Conservation (phyloP, 2,329 filamentous ascomycete genomes). For the Alternaria ventricosa region DNA sequence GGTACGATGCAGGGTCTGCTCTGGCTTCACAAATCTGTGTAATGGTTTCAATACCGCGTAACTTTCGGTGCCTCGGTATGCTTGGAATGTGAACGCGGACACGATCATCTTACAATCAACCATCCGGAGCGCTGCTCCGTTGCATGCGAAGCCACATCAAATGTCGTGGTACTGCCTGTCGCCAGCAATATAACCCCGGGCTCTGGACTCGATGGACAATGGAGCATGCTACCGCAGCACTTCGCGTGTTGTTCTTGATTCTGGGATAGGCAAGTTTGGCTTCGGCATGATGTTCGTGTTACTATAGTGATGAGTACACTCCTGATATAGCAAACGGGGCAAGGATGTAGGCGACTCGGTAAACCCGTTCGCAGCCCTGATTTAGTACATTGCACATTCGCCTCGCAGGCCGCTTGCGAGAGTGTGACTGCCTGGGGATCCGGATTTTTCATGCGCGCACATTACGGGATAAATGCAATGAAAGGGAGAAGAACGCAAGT, state of each 20-base stretch:
- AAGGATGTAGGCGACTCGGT: slow-evolving; percentile 14
- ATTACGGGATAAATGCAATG: neutral
- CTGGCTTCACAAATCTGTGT: neutral
- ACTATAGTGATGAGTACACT: slow-evolving; percentile 12
- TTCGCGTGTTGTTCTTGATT: slow-evolving; percentile 8
- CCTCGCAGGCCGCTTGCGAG: neutral
- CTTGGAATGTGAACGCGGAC: neutral
- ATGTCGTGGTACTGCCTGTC: neutral
- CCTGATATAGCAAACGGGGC: slow-evolving; percentile 15
- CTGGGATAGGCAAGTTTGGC: slow-evolving; percentile 4
- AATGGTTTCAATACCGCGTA: neutral
- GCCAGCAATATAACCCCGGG: neutral
- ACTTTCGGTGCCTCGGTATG: neutral
- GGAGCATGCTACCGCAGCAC: slow-evolving; percentile 4
- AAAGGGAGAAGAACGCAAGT: neutral
- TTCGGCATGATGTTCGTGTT: slow-evolving; percentile 7
- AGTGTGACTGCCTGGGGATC: neutral
- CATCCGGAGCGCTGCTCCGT: neutral
- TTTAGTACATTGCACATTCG: slow-evolving; percentile 20
- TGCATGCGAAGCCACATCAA: neutral
- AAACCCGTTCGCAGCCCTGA: slow-evolving; percentile 17
- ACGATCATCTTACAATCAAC: neutral
- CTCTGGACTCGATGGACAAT: neutral
- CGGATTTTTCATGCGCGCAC: neutral
- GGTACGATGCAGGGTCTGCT: slow-evolving; percentile 9